These are phyloP conservation scores for Domatiomyces catenatus DNA, from an alignment of 2,329 filamentous ascomycete genomes.

Conservation along the genomic window DNA sequence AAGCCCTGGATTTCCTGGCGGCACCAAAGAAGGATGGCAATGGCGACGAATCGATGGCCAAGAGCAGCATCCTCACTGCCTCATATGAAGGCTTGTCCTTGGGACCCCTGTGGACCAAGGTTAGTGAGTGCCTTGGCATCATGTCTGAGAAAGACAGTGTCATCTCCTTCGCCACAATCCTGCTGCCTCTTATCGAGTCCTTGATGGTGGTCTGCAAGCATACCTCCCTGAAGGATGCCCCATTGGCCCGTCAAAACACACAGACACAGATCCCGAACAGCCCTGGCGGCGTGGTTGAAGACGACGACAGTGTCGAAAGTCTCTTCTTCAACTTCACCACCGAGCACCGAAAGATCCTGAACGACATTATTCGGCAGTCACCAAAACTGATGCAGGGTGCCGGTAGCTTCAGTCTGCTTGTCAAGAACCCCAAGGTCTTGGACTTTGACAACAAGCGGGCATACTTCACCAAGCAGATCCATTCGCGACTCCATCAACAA, in stretches of 20 bases:
- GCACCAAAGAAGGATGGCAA: slow-evolving; percentile 54
- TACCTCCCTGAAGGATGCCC: slow-evolving; percentile 60
- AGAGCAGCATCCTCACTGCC: slow-evolving; percentile 72
- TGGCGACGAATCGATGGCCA: slow-evolving; percentile 43
- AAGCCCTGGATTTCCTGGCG: slow-evolving; percentile 89
- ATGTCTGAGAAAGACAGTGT: slow-evolving; percentile 89
- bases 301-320: slow-evolving; percentile 48
- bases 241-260: slow-evolving; percentile 37
- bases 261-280: slow-evolving; percentile 68
- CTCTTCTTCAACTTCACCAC: slow-evolving; percentile 97
- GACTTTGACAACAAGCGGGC: slow-evolving; percentile 99
- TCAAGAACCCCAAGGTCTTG: slow-evolving; percentile 96
- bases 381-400: slow-evolving; percentile 79
- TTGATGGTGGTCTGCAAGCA: slow-evolving; percentile 99
- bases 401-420: slow-evolving; percentile 84
- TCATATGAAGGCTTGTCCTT: slow-evolving; percentile 88
- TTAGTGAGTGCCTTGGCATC: slow-evolving; percentile 73
- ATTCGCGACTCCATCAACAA: slow-evolving; percentile 54
- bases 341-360: slow-evolving; percentile 91
- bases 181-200: slow-evolving; percentile 85
- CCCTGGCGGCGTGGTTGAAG: slow-evolving; percentile 4
- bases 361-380: slow-evolving; percentile 91
- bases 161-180: slow-evolving; percentile 90
- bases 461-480: slow-evolving; percentile 90
- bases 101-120: slow-evolving; percentile 75